A percentile compares a stretch with the other conserved stretches of the same genome.
These are phyloP conservation scores for Cordyceps fumosorosea DNA, from an alignment of 2,329 filamentous ascomycete species.

Conservation along the genomic window DNA sequence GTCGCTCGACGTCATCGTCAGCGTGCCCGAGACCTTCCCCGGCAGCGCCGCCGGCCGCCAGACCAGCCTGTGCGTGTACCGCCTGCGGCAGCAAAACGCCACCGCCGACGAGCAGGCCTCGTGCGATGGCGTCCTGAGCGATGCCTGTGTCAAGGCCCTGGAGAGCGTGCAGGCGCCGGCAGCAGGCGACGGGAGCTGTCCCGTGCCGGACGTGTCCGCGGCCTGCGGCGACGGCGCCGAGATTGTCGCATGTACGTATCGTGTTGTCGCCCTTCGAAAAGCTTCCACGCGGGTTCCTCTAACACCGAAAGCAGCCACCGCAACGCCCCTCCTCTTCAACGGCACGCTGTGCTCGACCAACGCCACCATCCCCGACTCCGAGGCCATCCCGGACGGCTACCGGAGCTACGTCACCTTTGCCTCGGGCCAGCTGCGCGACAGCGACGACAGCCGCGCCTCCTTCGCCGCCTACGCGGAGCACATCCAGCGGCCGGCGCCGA, in stretches of 20 bases:
- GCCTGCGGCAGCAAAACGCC: conserved; percentile 2
- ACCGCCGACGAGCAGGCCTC: background rate
- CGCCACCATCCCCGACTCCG: conserved; percentile 1
- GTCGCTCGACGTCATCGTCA: conserved; percentile 9
- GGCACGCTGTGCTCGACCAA: conserved; percentile 9
- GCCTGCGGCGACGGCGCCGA: conserved; percentile 1
- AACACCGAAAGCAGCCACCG: background rate
- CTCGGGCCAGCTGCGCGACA: background rate
- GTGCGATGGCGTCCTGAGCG: conserved; percentile 8
- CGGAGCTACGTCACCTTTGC: conserved; percentile 4
- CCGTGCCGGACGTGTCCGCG: background rate
- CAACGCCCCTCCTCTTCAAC: conserved; percentile 1
- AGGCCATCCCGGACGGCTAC: conserved; percentile 7
- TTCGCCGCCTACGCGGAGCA: conserved; percentile 2
- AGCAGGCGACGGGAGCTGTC: background rate
- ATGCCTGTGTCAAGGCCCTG: conserved; percentile 3
- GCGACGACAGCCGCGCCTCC: background rate
- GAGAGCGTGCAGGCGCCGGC: background rate
- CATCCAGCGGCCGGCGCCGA: conserved; percentile 5
- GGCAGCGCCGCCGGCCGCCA: background rate
- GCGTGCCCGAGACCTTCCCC: conserved; percentile 8
- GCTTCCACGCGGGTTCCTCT: no score
- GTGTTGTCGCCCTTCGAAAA: no score
- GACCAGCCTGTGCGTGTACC: conserved; percentile 9
- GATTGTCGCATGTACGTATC: conserved; percentile 5